A percentile compares a stretch with the other conserved stretches of the same genome.
phyloP scores from a whole-genome alignment of 352 stramenopile genomes.

The Peronosclerospora sorghi region DNA sequence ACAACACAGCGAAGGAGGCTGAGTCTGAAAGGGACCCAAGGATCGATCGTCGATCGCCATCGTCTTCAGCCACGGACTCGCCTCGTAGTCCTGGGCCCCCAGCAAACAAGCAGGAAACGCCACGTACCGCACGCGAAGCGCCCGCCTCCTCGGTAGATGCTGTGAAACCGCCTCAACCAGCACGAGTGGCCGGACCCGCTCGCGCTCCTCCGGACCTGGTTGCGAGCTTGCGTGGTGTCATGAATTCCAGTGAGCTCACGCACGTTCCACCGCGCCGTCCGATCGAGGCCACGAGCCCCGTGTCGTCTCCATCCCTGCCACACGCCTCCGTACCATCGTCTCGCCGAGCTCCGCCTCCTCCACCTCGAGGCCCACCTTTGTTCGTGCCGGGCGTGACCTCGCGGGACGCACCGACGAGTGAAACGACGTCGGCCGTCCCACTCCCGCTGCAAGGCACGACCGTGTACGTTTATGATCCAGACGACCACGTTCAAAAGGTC shows the following conservation, averaged over 20 bases:
- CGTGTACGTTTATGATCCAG: constrained; percentile 36
- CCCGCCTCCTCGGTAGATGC: too few species aligned
- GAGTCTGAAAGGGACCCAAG: too few species aligned
- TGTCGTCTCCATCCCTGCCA: constrained; percentile 6
- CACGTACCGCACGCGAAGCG: too few species aligned
- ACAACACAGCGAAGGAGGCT: too few species aligned
- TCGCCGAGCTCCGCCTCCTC: constrained; percentile 8
- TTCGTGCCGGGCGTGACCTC: constrained; percentile 5
- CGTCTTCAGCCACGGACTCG: constrained; percentile 6
- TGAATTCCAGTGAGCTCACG: constrained; percentile 63
- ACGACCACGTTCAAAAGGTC: constrained; percentile 27
- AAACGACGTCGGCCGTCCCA: not conserved
- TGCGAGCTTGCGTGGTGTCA: constrained; percentile 44
- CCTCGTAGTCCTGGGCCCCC: constrained; percentile 1
- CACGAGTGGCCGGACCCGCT: constrained; percentile 4
- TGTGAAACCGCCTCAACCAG: too few species aligned
- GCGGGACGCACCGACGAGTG: not conserved
- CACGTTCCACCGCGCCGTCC: constrained; percentile 25
- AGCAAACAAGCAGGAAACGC: constrained; percentile 15
- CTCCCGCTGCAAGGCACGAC: constrained; percentile 21
- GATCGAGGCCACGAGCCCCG: constrained; percentile 1
- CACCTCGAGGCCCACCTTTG: constrained; percentile 8
- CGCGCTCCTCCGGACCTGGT: constrained; percentile 41
- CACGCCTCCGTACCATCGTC: constrained; percentile 3
- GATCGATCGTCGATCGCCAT: constrained; percentile 5